Conservation (phyloP, 2,329 filamentous ascomycete genomes). For the Hymenoscyphus fraxineus region DNA sequence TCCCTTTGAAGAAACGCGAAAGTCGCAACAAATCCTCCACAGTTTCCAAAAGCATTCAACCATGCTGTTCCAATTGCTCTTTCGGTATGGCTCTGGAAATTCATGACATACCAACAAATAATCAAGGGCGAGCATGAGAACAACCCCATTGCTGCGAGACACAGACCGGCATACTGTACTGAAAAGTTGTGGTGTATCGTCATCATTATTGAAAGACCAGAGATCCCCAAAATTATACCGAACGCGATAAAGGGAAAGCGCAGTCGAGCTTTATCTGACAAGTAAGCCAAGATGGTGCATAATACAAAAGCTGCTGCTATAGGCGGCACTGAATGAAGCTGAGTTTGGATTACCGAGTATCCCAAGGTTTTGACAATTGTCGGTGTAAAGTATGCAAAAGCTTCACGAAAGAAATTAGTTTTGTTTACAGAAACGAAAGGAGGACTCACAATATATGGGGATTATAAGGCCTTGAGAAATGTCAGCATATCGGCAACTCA, state of each 20-base stretch:
- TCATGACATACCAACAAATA: conserved; percentile 82
- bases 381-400: conserved; percentile 63
- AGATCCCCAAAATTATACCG: conserved; percentile 61
- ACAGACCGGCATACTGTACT: conserved; percentile 73
- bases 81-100: conserved; percentile 85
- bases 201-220: conserved; percentile 68
- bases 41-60: conserved; percentile 73
- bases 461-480: background rate
- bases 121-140: conserved; percentile 82
- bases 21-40: conserved; percentile 72
- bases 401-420: conserved; percentile 65
- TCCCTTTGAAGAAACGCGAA: conserved; percentile 64
- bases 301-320: conserved; percentile 52
- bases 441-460: background rate
- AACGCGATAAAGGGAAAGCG: conserved; percentile 70
- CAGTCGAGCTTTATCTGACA: conserved; percentile 67
- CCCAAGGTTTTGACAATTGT: conserved; percentile 66
- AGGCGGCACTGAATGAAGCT: conserved; percentile 67
- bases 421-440: background rate
- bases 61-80: conserved; percentile 79
- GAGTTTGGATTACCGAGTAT: conserved; percentile 55
- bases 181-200: conserved; percentile 46
- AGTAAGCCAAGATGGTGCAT: conserved; percentile 65
- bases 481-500: background rate
- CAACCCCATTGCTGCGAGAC: conserved; percentile 73